A percentile compares a stretch with the other conserved stretches of the same genome.
phyloP scores from a whole-genome alignment of 345 rosid genomes.

The Mercurialis annua region DNA sequence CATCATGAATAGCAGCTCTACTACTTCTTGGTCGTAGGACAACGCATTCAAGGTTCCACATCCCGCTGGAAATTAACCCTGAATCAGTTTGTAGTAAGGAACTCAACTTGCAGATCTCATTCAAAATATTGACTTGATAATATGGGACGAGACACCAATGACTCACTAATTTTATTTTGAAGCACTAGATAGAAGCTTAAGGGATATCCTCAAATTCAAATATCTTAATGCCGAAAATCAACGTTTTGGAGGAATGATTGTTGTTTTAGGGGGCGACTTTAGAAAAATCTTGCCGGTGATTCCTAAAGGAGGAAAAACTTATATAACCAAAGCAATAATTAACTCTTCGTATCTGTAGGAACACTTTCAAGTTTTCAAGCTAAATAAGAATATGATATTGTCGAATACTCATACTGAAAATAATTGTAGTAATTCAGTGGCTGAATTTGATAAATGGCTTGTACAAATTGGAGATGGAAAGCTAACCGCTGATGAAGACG shows the following conservation, averaged over 20 bases:
- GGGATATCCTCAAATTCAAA: not conserved
- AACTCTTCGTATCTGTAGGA: not conserved
- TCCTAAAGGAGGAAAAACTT: not conserved
- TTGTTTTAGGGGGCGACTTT: conserved; percentile 9
- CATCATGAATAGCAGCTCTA: not conserved
- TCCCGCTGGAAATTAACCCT: not conserved
- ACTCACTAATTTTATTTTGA: not conserved
- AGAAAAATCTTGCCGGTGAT: not conserved
- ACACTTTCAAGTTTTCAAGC: not conserved
- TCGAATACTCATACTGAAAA: too few relatives aligned
- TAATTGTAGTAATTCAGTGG: too few relatives aligned
- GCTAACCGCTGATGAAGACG: not conserved
- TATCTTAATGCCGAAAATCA: not conserved
- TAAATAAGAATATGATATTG: not conserved
- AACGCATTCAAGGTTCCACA: not conserved
- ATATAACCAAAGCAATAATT: not conserved
- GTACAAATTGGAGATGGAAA: not conserved
- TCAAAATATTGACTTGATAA: not conserved
- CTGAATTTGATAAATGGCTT: not conserved
- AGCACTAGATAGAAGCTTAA: not conserved
- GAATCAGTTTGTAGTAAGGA: not conserved
- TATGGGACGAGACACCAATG: not conserved
- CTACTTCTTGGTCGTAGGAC: not conserved
- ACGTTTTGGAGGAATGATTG: not conserved
- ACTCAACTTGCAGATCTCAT: not conserved